Conservation (phyloP, 768 basidiomycete genomes). For the Crepidotus variabilis region DNA sequence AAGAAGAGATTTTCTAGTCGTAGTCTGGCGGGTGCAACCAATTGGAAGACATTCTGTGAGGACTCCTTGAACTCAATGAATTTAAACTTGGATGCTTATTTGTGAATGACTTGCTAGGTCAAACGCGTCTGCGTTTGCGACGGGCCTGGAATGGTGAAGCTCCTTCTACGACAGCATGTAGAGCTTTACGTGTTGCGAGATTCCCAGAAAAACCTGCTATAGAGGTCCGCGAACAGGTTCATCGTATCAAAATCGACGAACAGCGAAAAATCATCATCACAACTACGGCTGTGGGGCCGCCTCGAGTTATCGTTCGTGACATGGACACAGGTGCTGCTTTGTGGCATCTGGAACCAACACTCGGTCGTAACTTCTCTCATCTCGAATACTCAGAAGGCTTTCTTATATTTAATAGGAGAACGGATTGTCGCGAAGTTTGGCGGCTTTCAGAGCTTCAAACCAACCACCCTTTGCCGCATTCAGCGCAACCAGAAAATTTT, state of each 20-base stretch:
- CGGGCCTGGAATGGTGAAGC: constrained; percentile 54
- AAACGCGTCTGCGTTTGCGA: constrained; percentile 38
- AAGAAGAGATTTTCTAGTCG: constrained; percentile 26
- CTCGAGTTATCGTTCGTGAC: constrained; percentile 56
- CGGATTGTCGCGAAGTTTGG: constrained; percentile 70
- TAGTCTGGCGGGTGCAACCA: constrained; percentile 30
- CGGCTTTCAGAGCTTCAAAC: constrained; percentile 31
- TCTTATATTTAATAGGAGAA: constrained; percentile 62
- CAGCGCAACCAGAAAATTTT: constrained; percentile 1
- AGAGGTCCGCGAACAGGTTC: constrained; percentile 35
- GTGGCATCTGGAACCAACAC: constrained; percentile 57
- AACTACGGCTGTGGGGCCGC: constrained; percentile 42
- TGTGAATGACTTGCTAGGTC: constrained; percentile 29
- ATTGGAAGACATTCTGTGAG: constrained; percentile 64
- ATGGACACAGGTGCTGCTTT: constrained; percentile 42
- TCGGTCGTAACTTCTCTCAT: constrained; percentile 59
- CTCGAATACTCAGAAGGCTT: constrained; percentile 73
- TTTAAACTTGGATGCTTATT: too few relatives aligned
- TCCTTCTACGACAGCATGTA: constrained; percentile 26
- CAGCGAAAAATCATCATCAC: constrained; percentile 53
- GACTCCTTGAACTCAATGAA: constrained; percentile 14
- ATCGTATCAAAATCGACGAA: constrained; percentile 78
- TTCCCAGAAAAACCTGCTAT: constrained; percentile 29
- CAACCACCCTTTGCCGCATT: neutral
- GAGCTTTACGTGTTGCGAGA: constrained; percentile 23